These are phyloP conservation scores for Stephania cephalantha DNA, from an alignment of 164 flowering plant species.

Conservation along the genomic window DNA sequence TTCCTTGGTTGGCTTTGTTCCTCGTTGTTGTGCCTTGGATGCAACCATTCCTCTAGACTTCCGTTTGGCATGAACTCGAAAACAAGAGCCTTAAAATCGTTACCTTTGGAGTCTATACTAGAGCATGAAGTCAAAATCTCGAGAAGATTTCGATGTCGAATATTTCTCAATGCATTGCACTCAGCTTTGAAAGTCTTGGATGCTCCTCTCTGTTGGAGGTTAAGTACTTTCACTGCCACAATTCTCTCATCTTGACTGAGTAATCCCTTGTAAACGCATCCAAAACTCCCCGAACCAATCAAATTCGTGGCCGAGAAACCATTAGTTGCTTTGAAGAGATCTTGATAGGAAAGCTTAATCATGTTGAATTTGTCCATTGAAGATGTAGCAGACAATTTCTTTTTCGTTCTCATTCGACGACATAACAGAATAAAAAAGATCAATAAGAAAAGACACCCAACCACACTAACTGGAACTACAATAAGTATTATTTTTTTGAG, in stretches of 20 bases:
- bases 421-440: background rate
- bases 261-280: constrained; percentile 12
- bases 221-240: constrained; percentile 17
- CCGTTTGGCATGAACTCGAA: constrained; percentile 17
- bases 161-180: constrained; percentile 12
- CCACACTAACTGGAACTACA: background rate
- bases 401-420: background rate
- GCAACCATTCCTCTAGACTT: constrained; percentile 16
- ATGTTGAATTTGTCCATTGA: background rate
- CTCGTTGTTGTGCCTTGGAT: background rate
- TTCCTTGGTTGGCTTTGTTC: background rate
- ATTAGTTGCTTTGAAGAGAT: constrained; percentile 12
- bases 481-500: background rate
- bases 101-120: constrained; percentile 12
- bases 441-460: background rate
- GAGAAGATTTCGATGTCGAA: constrained; percentile 15
- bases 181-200: constrained; percentile 14
- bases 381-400: background rate
- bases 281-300: constrained; percentile 11
- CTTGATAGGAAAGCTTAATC: background rate
- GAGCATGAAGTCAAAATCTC: constrained; percentile 13
- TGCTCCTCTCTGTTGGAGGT: constrained; percentile 15
- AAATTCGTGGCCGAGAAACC: constrained; percentile 12
- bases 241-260: background rate
- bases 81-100: constrained; percentile 1